Base-by-base conservation (phyloP, 257 asterid genomes). In the Linaria vulgaris region DNA sequence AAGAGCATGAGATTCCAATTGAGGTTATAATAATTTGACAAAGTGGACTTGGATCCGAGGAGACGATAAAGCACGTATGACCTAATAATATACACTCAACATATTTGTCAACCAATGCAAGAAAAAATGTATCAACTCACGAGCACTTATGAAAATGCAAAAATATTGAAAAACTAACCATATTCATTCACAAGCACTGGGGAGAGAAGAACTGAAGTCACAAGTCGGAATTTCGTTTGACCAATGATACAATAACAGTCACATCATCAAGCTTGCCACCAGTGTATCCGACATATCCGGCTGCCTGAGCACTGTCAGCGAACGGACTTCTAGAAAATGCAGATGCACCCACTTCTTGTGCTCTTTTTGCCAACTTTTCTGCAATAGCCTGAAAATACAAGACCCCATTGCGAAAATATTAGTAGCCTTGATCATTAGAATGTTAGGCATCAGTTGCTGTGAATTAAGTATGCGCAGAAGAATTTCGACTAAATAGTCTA, bases 181-280 rank as follows among this genome's bases (percentile, higher is more conserved):
- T 69, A 74, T 69, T 69, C 64, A 74, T 69, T 69, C 64, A 75
- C 76, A 61, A 34, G 39, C 27, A 25, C 19, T 11, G 13, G 41
- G n/a, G 1, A 24, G 0, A 34, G 39, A n/a, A 1, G 16, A 24
- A 25, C 44, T 57, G 65, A 65, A 38, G 48, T 57, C 64, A 52
- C 20, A 34, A 43, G 17, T 56, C 45, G 25, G 67, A 77, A 50
- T 27, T 66, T 61, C 69, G 73, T 76, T 62, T 63, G 52, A 92
- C 94, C 31, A 85, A 4, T 6, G 97, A 92, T 46, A 92, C 91
- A n/a, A 89, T 81, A 17, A 89, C 96, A 69, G 81, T 69, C 53
- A 85, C 95, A 49, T 82, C 94, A 9, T 87, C 97, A 39, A 83
- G 87, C 82, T 78, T 89, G 53, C 96, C 95, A 7, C 99, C 99